phyloP scores from a whole-genome alignment of 805 yeast genomes.

The Saccharomycopsis schoenii region DNA sequence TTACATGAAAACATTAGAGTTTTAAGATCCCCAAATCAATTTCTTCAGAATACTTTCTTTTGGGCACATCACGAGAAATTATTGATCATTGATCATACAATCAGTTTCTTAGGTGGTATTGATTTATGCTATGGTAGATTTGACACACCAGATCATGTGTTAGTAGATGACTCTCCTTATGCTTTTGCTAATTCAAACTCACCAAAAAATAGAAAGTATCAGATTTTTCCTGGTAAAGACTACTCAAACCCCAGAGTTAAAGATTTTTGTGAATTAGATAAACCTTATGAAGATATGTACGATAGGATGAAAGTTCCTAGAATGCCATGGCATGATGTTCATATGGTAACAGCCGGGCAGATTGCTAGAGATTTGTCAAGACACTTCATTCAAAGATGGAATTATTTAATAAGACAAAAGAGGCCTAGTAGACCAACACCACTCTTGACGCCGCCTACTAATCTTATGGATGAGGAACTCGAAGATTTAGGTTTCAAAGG shows the following conservation, averaged over 20 bases:
- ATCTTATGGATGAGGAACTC: conserved; percentile 65
- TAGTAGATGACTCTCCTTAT: conserved; percentile 57
- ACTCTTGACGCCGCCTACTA: conserved; percentile 84
- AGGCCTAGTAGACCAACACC: conserved; percentile 94
- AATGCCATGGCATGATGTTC: conserved; percentile 99
- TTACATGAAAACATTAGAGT: conserved; percentile 82
- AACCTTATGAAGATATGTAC: conserved; percentile 87
- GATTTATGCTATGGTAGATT: conserved; percentile 93
- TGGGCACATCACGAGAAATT: conserved; percentile 99
- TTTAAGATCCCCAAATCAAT: conserved; percentile 90
- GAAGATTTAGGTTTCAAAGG: conserved; percentile 51
- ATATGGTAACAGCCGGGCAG: conserved; percentile 90
- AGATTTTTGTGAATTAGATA: conserved; percentile 72
- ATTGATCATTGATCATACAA: conserved; percentile 74
- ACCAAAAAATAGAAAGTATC: conserved; percentile 34
- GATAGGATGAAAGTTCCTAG: conserved; percentile 75
- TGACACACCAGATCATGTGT: conserved; percentile 93
- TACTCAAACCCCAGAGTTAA: conserved; percentile 91
- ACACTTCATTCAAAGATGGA: conserved; percentile 97
- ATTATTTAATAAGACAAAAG: conserved; percentile 82
- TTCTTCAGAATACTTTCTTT: conserved; percentile 83
- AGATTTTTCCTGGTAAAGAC: conserved; percentile 92
- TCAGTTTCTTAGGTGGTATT: conserved; percentile 90
- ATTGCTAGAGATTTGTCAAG: conserved; percentile 87
- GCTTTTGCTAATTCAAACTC: conserved; percentile 27